Evolutionary conservation across 345 rosid species (phyloP), one percentile per base, ranked within the genome.

Genomic region (Triadica sebifera): DNA sequence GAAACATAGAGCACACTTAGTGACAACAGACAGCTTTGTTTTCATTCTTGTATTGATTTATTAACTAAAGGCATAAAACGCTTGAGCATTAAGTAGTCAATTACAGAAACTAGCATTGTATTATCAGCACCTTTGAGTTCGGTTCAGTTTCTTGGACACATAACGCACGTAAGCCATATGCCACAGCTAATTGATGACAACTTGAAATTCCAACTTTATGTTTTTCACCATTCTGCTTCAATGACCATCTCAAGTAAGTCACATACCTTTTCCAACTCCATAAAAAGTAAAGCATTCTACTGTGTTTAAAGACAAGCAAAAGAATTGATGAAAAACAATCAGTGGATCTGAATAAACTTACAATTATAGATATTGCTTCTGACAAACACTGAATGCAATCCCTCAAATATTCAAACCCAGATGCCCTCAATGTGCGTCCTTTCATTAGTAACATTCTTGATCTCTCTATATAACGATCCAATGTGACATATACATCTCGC

Each of bases 61-160:
- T 43, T 43, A 75, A 72, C 64, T 49, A 29, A 52, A 66, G 53
- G 43, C 58, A 52, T 13, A 34, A 50, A 67, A 43, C 53, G 45
- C 65, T 41, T 51, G 61, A 53, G 46, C 75, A 80, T 62, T 37
- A 76, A 80, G 65, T 77, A 66, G 75, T 74, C 51, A 80, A 75
- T 67, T 69, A 65, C 60, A 65, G 67, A 79, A 66, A 83, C 79
- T 78, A 83, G 79, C 77, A 73, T 72, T 80, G 63, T 67, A 80
- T 45, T 41, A 83, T 74, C 57, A 75, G 67, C 81, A 94, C 98
- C 98, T 92, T 85, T 50, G 98, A 92, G 75, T 79, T 84, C 67
- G 98, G 93, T 64, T 90, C 97, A 68, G 76, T 85, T 82, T 94
- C 98, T 62, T 87, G 88, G 67, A 70, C 77, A 72, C 92, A 86